Evolutionary conservation across 2,329 filamentous ascomycete species (phyloP).

Genomic region (Hirsutella thompsonii): DNA sequence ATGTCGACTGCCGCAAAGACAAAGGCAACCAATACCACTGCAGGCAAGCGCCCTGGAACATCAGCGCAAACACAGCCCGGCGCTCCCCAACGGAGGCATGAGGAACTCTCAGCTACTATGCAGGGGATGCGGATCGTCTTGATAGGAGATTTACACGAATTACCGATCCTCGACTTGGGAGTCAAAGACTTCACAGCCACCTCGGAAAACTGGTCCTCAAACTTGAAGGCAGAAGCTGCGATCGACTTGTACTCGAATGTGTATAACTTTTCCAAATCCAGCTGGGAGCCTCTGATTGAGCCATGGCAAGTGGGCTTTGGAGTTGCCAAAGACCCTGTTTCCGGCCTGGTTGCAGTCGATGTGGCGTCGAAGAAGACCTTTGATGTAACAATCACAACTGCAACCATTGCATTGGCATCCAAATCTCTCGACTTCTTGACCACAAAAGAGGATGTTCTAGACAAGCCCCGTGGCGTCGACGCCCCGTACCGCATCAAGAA

Average conservation of each 20-base stretch:
- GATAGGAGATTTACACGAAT: conserved; percentile 89
- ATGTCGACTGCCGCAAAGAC: conserved; percentile 37
- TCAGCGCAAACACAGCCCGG: conserved; percentile 6
- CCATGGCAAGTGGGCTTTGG: conserved; percentile 94
- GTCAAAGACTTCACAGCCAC: conserved; percentile 80
- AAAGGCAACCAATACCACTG: conserved; percentile 21
- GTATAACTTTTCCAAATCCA: conserved; percentile 98
- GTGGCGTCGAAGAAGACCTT: conserved; percentile 80
- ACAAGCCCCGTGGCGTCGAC: conserved; percentile 83
- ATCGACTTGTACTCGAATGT: conserved; percentile 92
- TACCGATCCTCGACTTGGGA: conserved; percentile 88
- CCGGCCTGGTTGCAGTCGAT: conserved; percentile 69
- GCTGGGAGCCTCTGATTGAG: conserved; percentile 92
- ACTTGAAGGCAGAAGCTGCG: conserved; percentile 75
- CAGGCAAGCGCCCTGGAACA: conserved; percentile 14
- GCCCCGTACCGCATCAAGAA: conserved; percentile 90
- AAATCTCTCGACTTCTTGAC: conserved; percentile 88
- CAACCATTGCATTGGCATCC: conserved; percentile 82
- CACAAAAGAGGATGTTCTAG: conserved; percentile 74
- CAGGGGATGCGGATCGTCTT: conserved; percentile 85
- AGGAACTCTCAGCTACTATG: conserved; percentile 75
- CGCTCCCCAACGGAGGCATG: conserved; percentile 24
- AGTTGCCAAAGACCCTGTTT: conserved; percentile 63
- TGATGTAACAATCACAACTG: conserved; percentile 84
- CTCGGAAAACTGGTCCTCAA: conserved; percentile 83